phyloP scores from a whole-genome alignment of 495 filamentous ascomycete species.

The Friedmanniomyces simplex region DNA sequence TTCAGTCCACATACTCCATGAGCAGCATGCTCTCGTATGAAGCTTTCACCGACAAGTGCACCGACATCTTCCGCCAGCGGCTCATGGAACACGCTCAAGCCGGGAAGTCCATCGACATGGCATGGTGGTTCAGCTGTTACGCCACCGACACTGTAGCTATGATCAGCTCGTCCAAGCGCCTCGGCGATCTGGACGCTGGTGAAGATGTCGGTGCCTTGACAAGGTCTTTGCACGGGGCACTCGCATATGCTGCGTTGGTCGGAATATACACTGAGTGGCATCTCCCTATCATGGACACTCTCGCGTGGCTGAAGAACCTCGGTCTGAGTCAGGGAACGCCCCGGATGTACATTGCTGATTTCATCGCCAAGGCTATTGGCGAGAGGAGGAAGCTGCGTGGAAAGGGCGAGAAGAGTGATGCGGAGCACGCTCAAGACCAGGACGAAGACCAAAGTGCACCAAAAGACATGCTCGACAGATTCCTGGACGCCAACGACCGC shows the following conservation, averaged over 20 bases:
- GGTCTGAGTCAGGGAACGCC: background rate
- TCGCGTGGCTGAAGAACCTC: background rate
- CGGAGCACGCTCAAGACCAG: too few species aligned
- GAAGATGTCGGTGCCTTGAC: constrained; percentile 16
- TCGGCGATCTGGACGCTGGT: constrained; percentile 22
- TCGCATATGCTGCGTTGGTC: constrained; percentile 10
- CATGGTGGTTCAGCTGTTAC: constrained; percentile 27
- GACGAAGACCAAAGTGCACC: background rate
- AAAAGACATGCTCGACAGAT: background rate
- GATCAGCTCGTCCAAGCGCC: constrained; percentile 18
- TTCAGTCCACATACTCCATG: constrained; percentile 43
- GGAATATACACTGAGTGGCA: constrained; percentile 15
- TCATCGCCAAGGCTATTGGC: background rate
- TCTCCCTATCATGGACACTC: background rate
- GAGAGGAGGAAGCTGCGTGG: background rate
- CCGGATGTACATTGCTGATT: background rate
- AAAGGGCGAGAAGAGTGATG: background rate
- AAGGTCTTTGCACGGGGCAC: constrained; percentile 1
- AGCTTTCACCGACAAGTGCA: constrained; percentile 43
- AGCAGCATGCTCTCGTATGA: constrained; percentile 45
- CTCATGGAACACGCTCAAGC: constrained; percentile 35
- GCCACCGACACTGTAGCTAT: constrained; percentile 21
- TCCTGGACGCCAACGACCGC: background rate
- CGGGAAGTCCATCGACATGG: constrained; percentile 35
- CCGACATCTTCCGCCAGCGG: constrained; percentile 37